These are phyloP conservation scores for Aspergillus bertholletiae DNA, from an alignment of 495 filamentous ascomycete genomes.

Conservation along the genomic window DNA sequence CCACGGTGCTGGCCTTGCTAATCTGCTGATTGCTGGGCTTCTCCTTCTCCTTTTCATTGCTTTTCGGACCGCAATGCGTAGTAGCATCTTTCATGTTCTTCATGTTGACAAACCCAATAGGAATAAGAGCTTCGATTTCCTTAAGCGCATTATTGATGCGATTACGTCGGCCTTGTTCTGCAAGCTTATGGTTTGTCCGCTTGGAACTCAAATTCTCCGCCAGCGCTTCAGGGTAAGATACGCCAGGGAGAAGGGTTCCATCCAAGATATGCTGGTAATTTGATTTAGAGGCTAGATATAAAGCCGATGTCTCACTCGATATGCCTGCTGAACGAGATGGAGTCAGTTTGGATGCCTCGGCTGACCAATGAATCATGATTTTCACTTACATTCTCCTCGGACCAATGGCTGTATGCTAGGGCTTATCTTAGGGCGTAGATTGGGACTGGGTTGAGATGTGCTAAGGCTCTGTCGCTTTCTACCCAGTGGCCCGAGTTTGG, in stretches of 20 bases:
- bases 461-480: constrained; percentile 71
- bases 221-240: constrained; percentile 85
- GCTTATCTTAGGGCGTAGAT: constrained; percentile 86
- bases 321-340: constrained; percentile 32
- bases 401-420: constrained; percentile 91
- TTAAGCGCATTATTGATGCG: constrained; percentile 91
- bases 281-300: constrained; percentile 86
- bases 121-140: constrained; percentile 84
- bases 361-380: constrained; percentile 4
- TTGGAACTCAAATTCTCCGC: constrained; percentile 94
- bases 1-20: constrained; percentile 94
- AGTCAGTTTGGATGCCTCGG: constrained; percentile 7
- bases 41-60: constrained; percentile 43
- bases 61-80: constrained; percentile 27
- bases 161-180: constrained; percentile 92
- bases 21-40: constrained; percentile 54
- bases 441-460: constrained; percentile 78
- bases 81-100: constrained; percentile 33
- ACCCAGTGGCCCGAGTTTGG: constrained; percentile 23
- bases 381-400: constrained; percentile 64
- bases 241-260: constrained; percentile 82
- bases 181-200: constrained; percentile 95
- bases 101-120: constrained; percentile 43
- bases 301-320: constrained; percentile 69
- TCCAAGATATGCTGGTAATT: constrained; percentile 98